These are phyloP conservation scores for Asterophora parasitica DNA, from an alignment of 768 basidiomycete genomes.

Conservation along the genomic window DNA sequence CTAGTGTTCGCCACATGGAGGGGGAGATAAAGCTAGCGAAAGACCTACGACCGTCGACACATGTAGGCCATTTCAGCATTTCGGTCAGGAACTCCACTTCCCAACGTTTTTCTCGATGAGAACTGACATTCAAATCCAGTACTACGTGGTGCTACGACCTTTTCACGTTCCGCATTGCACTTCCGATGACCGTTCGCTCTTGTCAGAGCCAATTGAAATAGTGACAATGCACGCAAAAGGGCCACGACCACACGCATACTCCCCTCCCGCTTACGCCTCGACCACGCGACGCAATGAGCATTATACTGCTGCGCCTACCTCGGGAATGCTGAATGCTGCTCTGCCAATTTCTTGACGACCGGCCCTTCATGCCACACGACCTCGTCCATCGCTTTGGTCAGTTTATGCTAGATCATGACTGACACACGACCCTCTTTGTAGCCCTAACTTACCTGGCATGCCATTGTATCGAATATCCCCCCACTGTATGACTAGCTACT, in stretches of 20 bases:
- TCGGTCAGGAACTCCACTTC: slow-evolving; percentile 31
- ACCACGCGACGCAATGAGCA: slow-evolving; percentile 26
- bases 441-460: slow-evolving; percentile 9
- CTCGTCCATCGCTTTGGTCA: slow-evolving; percentile 8
- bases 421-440: slow-evolving; percentile 9
- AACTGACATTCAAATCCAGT: slow-evolving; percentile 26
- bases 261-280: slow-evolving; percentile 46
- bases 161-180: slow-evolving; percentile 37
- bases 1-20: slow-evolving; percentile 38
- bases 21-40: slow-evolving; percentile 50
- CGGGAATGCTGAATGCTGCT: slow-evolving; percentile 8
- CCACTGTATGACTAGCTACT: no score
- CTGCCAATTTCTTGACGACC: not conserved
- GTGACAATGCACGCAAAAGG: slow-evolving; percentile 48
- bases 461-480: not conserved
- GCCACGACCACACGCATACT: slow-evolving; percentile 42
- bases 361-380: not conserved
- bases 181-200: slow-evolving; percentile 32
- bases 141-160: slow-evolving; percentile 41
- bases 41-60: slow-evolving; percentile 45
- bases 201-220: slow-evolving; percentile 49
- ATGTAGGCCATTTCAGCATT: slow-evolving; percentile 48
- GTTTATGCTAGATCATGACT: slow-evolving; percentile 17
- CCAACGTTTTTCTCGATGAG: not conserved
- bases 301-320: slow-evolving; percentile 19